These are phyloP conservation scores for Sugiyamaella paludigena DNA, from an alignment of 1,139 yeast genomes.

Conservation along the genomic window DNA sequence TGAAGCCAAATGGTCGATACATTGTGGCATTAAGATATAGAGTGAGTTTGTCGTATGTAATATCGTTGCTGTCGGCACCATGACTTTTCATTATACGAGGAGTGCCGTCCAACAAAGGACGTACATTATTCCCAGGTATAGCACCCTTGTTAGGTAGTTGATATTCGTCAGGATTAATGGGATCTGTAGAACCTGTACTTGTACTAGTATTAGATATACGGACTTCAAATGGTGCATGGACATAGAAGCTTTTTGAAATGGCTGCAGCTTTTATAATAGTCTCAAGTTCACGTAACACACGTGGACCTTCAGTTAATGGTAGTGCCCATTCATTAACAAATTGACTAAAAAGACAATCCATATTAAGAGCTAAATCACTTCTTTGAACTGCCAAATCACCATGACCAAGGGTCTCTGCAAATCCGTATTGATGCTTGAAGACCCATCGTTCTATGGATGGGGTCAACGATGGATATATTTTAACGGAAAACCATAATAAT, in stretches of 20 bases:
- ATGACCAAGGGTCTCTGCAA: constrained; percentile 58
- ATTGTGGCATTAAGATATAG: constrained; percentile 90
- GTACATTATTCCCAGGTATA: constrained; percentile 74
- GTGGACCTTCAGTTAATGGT: constrained; percentile 75
- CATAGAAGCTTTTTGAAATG: constrained; percentile 60
- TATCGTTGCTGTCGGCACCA: constrained; percentile 26
- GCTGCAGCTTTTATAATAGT: constrained; percentile 63
- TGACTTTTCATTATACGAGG: constrained; percentile 59
- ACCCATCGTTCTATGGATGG: constrained; percentile 84
- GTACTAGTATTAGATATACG: constrained; percentile 83
- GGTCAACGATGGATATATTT: constrained; percentile 67
- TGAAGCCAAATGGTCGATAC: constrained; percentile 83
- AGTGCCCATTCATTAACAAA: constrained; percentile 97
- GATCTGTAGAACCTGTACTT: constrained; percentile 35
- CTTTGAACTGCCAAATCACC: constrained; percentile 73
- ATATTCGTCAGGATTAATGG: constrained; percentile 17
- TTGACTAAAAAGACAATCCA: constrained; percentile 94
- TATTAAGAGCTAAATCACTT: constrained; percentile 76
- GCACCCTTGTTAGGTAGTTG: constrained; percentile 53
- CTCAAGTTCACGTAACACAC: constrained; percentile 62
- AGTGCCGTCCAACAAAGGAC: constrained; percentile 79
- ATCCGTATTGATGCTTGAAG: constrained; percentile 76
- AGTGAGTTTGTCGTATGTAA: constrained; percentile 73
- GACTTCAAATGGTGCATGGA: constrained; percentile 94
- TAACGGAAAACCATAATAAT: constrained; percentile 75